Conservation (phyloP, 148 eudicot species). For the Vaccinium myrtillus region DNA sequence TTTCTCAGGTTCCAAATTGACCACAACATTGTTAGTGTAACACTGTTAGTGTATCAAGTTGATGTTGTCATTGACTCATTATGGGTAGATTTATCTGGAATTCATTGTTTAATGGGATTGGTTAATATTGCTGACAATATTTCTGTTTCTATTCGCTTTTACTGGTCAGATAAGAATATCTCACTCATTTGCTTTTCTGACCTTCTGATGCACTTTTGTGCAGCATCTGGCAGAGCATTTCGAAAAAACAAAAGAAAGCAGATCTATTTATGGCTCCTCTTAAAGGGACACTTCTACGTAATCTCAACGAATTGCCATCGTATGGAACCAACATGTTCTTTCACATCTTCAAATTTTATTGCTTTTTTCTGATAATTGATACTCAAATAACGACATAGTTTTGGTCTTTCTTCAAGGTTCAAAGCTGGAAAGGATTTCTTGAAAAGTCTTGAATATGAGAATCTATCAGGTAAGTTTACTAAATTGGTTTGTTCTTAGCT, state of each 20-base stretch:
- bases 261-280: slow-evolving; percentile 24
- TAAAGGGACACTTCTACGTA: slow-evolving; percentile 26
- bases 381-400: not conserved
- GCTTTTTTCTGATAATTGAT: not conserved
- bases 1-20: too few relatives aligned
- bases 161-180: not conserved
- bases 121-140: not conserved
- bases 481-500: not conserved
- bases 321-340: slow-evolving; percentile 25
- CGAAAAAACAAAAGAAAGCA: slow-evolving; percentile 28
- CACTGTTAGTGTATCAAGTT: not conserved
- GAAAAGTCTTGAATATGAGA: slow-evolving; percentile 23
- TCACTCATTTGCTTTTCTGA: slow-evolving; percentile 5
- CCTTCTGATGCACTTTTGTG: slow-evolving; percentile 14
- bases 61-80: not conserved
- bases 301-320: slow-evolving; percentile 34
- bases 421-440: slow-evolving; percentile 27
- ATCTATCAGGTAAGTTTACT: slow-evolving; percentile 50
- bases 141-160: not conserved
- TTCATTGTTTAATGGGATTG: not conserved
- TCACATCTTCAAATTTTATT: not conserved
- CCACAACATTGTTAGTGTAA: too few relatives aligned
- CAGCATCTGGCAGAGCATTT: slow-evolving; percentile 36
- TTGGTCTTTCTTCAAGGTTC: slow-evolving; percentile 45
- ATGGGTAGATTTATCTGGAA: not conserved